These are phyloP conservation scores for Penicillium palitans DNA, from an alignment of 2,329 filamentous ascomycete genomes.

Conservation along the genomic window DNA sequence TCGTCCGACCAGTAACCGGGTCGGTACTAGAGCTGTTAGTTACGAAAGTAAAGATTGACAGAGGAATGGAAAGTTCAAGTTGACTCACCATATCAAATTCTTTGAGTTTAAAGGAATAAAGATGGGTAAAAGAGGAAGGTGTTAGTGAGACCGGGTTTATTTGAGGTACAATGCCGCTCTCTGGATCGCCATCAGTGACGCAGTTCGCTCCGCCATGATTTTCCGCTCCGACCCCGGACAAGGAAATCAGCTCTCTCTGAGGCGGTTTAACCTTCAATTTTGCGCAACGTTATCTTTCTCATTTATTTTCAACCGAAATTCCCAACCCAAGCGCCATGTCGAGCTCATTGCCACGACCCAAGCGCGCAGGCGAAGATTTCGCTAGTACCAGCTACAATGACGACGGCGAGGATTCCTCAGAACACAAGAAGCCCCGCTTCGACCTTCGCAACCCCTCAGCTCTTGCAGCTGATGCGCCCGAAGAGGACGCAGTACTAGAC, in stretches of 20 bases:
- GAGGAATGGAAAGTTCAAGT: neutral
- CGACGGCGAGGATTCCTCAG: constrained; percentile 45
- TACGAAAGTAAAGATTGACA: neutral
- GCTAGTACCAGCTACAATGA: constrained; percentile 69
- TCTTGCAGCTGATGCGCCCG: constrained; percentile 76
- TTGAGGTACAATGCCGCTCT: constrained; percentile 10
- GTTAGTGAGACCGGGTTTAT: neutral
- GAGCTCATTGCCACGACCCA: constrained; percentile 70
- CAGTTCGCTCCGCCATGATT: constrained; percentile 40
- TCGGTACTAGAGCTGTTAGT: constrained; percentile 42
- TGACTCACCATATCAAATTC: constrained; percentile 29
- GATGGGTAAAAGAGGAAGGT: neutral
- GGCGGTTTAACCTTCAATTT: constrained; percentile 9
- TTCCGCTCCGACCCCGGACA: constrained; percentile 43
- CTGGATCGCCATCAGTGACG: constrained; percentile 36
- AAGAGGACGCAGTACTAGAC: constrained; percentile 75
- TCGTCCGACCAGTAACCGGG: constrained; percentile 55
- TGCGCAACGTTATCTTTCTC: neutral
- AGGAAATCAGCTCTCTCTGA: constrained; percentile 4
- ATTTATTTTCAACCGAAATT: neutral
- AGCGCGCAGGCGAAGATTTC: constrained; percentile 79
- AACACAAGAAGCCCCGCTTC: constrained; percentile 80
- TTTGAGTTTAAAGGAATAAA: neutral
- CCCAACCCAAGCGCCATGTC: constrained; percentile 47
- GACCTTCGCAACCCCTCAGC: constrained; percentile 93